Percentiles rank a stretch among this genome's conserved stretches.
These are phyloP conservation scores for Fusarium abutilonis DNA, from an alignment of 2,329 filamentous ascomycete genomes.

Conservation along the genomic window DNA sequence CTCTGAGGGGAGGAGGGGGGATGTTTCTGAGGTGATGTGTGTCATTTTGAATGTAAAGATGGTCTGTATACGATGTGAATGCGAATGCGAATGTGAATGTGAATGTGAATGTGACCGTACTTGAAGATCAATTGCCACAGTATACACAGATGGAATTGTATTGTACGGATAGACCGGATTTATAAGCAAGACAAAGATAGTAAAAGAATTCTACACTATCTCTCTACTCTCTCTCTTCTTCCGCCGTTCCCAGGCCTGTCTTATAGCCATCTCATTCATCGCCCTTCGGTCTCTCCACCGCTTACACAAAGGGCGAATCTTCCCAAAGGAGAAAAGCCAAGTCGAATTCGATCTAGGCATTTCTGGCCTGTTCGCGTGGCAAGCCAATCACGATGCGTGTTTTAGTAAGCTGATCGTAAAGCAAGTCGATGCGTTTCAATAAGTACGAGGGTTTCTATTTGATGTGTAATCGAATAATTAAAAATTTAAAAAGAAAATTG, in stretches of 20 bases:
- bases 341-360: slow-evolving; percentile 7
- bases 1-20: slow-evolving; percentile 49
- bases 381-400: slow-evolving; percentile 45
- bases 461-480: neutral
- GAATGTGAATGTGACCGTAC: too few species aligned
- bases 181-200: neutral
- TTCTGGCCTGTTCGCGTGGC: neutral
- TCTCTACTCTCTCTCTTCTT: neutral
- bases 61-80: neutral
- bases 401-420: slow-evolving; percentile 51
- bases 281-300: slow-evolving; percentile 15
- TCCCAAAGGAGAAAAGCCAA: slow-evolving; percentile 27
- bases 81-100: too few species aligned
- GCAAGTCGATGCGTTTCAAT: slow-evolving; percentile 2
- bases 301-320: slow-evolving; percentile 14
- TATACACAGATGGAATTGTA: neutral
- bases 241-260: slow-evolving; percentile 15
- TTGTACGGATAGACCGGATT: neutral
- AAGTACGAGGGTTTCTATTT: slow-evolving; percentile 16
- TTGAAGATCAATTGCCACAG: slow-evolving; percentile 13
- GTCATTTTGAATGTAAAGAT: slow-evolving; percentile 32
- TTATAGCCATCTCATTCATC: slow-evolving; percentile 31
- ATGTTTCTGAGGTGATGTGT: slow-evolving; percentile 44
- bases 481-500: neutral
- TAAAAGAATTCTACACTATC: slow-evolving; percentile 5